Evolutionary conservation across 1,284 basidiomycete genomes (phyloP), one percentile per base, ranked within the genome.

Genomic region (Inonotus hispidus): DNA sequence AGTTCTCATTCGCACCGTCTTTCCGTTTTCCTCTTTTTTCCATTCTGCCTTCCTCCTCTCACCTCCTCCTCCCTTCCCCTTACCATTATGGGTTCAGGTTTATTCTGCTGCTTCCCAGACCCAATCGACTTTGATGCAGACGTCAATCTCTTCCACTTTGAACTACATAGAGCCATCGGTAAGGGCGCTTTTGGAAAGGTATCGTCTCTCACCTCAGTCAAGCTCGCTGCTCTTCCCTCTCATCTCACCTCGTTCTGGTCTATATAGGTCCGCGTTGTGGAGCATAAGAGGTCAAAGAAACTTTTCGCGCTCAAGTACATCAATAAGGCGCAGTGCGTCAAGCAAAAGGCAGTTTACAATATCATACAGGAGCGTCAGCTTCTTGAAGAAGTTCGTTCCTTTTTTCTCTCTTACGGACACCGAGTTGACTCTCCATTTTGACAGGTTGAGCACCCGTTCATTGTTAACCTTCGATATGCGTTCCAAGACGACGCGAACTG

Each of bases 151-250:
- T 98, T 92, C 76, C 95, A 98, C 76, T 98, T 98, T 72, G 93
- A 95, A 71, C 87, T 98, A 52, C 85, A 97, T 68, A 84, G 93
- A 58, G 90, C 91, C 32, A 93, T 98, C 8, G 95, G 95, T 60
- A 96, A 95, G 73, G 95, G 95, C 54, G 94, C 95, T n/a, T 98
- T 98, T 77, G 95, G 95, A 69, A 98, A 97, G 85, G 95, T 93
- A 49, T 63, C 37, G 78, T 71, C 56, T 61, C 58, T 38, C 63
- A 53, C 41, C 63, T 19, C 54, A 45, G 46, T 11, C 46, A 23
- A 32, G 6, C 14, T 35, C 6, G 27, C 35, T 62, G 27, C 47
- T 29, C 35, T 46, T 21, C 3, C 10, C n/a, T 14, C 56, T 35
- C 43, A 57, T n/a, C 56, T 57, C 27, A 11, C 27, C 38, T 41